phyloP scores from a whole-genome alignment of 176 grass and related monocot genomes.

The Triticum turgidum region DNA sequence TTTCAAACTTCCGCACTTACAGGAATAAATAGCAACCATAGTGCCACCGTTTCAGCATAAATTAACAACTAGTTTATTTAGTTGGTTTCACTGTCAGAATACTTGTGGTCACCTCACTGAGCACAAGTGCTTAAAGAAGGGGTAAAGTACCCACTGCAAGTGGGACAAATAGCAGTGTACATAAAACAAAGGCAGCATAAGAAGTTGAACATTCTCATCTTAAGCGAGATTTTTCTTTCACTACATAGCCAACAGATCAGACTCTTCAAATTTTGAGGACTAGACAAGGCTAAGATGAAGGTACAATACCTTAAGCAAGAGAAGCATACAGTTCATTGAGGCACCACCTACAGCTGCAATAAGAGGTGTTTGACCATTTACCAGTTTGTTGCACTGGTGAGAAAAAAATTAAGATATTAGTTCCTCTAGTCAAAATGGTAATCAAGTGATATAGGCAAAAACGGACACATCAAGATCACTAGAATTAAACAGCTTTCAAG shows the following conservation, averaged over 20 bases:
- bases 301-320: slow-evolving; percentile 4
- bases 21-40: neutral
- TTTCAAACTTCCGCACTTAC: neutral
- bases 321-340: neutral
- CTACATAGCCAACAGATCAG: no score
- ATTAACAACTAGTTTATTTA: no score
- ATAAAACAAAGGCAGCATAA: no score
- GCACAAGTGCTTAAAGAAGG: no score
- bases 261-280: no score
- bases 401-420: neutral
- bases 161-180: no score
- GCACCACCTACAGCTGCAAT: neutral
- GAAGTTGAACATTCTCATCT: no score
- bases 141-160: no score
- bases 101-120: no score
- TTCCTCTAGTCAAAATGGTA: neutral
- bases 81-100: no score
- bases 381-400: slow-evolving; percentile 2
- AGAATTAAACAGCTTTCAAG: no score
- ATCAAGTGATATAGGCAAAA: neutral
- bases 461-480: neutral
- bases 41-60: neutral
- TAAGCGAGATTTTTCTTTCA: no score
- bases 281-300: neutral
- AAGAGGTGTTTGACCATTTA: neutral